phyloP scores from a whole-genome alignment of 2,329 filamentous ascomycete species.

The Phyllosticta citribraziliensis region DNA sequence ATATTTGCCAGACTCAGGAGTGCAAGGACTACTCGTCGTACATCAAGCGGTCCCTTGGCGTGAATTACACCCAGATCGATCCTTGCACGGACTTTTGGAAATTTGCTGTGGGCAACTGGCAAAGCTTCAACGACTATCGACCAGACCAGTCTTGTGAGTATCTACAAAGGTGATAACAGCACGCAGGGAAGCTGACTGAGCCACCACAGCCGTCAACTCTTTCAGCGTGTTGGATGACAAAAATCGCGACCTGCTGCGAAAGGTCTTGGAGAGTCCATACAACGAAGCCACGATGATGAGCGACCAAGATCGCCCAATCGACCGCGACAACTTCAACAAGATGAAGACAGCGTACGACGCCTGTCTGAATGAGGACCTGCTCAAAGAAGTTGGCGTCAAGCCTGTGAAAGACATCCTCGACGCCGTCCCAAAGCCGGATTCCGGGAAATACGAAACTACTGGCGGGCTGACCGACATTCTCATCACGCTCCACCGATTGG shows the following conservation, averaged over 20 bases:
- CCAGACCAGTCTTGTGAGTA: conserved; percentile 40
- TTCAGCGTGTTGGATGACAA: background rate
- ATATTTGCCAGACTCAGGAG: conserved; percentile 45
- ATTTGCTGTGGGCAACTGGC: conserved; percentile 59
- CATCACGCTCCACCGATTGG: background rate
- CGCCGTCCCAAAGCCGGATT: background rate
- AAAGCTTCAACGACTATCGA: conserved; percentile 53
- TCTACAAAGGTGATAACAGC: conserved; percentile 12
- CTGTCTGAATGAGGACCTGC: conserved; percentile 53
- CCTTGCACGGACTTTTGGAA: conserved; percentile 61
- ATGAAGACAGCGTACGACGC: conserved; percentile 55
- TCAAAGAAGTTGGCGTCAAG: conserved; percentile 45
- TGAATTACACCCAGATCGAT: conserved; percentile 53
- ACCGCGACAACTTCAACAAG: conserved; percentile 56
- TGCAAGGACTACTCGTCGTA: conserved; percentile 55
- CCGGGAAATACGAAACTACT: background rate
- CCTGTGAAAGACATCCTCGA: conserved; percentile 44
- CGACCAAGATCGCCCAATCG: conserved; percentile 30
- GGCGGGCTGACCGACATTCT: background rate
- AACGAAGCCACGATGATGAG: background rate
- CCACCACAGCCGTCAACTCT: background rate
- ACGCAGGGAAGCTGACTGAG: background rate
- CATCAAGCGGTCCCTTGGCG: conserved; percentile 52
- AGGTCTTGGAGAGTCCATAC: background rate
- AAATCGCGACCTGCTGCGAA: background rate